A percentile compares a stretch with the other conserved stretches of the same genome.
Evolutionary conservation across 75 land plant species (phyloP).

Genomic region (Isoetes taiwanensis): DNA sequence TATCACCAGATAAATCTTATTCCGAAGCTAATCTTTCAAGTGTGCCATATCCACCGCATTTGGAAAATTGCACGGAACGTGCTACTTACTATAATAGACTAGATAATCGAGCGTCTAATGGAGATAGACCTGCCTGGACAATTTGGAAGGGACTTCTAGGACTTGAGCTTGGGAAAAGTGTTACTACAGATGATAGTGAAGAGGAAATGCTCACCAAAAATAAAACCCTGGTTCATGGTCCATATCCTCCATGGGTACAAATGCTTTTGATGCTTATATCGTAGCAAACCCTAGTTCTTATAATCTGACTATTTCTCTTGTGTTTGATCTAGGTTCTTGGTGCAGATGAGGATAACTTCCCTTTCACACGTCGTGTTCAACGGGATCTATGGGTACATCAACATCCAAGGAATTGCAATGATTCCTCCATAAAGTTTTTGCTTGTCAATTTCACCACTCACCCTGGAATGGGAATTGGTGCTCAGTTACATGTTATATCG

Average conservation of each 20-base stretch:
- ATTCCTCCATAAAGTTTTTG: not conserved
- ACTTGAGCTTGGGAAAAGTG: not conserved
- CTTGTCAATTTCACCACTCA: not conserved
- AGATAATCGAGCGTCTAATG: not conserved
- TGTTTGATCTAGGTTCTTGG: not conserved
- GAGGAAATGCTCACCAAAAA: not conserved
- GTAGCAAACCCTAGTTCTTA: too few species aligned
- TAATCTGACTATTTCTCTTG: too few species aligned
- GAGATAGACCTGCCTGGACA: not conserved
- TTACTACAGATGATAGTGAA: not conserved
- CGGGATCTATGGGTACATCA: slow-evolving; percentile 3
- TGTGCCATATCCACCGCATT: not conserved
- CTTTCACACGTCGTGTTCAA: not conserved
- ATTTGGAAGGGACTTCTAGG: not conserved
- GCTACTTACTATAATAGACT: not conserved
- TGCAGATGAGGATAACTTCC: slow-evolving; percentile 3
- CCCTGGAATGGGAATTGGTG: not conserved
- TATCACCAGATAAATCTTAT: too few species aligned
- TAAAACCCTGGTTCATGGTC: not conserved
- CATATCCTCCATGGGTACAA: not conserved
- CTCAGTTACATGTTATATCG: not conserved
- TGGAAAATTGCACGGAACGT: not conserved
- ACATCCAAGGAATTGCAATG: slow-evolving; percentile 3
- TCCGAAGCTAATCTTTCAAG: too few species aligned
- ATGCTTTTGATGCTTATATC: too few species aligned